Base-by-base conservation (phyloP, 2,329 filamentous ascomycete species). In the Paecilomyces niveus region DNA sequence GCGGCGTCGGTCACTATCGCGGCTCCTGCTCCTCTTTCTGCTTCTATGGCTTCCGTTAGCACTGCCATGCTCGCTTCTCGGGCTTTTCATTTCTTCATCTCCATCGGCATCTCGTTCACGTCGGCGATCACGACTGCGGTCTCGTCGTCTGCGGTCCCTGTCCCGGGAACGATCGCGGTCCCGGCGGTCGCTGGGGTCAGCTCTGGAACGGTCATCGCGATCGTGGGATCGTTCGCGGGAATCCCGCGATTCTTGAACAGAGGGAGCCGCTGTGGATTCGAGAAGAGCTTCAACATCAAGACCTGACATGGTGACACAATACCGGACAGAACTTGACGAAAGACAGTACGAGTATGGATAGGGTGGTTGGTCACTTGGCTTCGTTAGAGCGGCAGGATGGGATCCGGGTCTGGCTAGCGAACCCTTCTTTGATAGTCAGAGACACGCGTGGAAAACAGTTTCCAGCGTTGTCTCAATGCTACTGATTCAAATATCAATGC, bases 241-340 rank as follows among this genome's bases (percentile, higher is more conserved):
- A 31, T 70, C 69, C 59, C 70, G 65, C 45, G 70, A 59, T 18
- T 72, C 64, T 53, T 71, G 68, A 51, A 71, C 65, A 53, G 67
- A 63, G 53, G 81, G 80, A 72, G 86, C 87, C 56, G 89, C 90
- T 62, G 89, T 90, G 55, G 89, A 90, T 76, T 96, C 92, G 66
- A 97, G 86, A 64, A 97, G 84, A 65, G 91, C 90, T 81, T 97
- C 92, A 68, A 97, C 90, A 72, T 96, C 91, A 66, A 88, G 79
- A 74, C 82, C 82, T 72, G 86, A 86, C 86, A 88, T 88, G 66
- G 66, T 79, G 75, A 68, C 56, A 55, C 63, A 61, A 63, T 62
- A 64, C 60, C 62, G 61, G 62, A 61, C 61, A 61, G 62, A 65
- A 61, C 64, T 67, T 68, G 63, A 54, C 53, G 59, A 66, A 62